Evolutionary conservation across 23 red algal genomes (phyloP), one percentile per base, ranked within the genome.

Genomic region (Rhodosorus marinus): DNA sequence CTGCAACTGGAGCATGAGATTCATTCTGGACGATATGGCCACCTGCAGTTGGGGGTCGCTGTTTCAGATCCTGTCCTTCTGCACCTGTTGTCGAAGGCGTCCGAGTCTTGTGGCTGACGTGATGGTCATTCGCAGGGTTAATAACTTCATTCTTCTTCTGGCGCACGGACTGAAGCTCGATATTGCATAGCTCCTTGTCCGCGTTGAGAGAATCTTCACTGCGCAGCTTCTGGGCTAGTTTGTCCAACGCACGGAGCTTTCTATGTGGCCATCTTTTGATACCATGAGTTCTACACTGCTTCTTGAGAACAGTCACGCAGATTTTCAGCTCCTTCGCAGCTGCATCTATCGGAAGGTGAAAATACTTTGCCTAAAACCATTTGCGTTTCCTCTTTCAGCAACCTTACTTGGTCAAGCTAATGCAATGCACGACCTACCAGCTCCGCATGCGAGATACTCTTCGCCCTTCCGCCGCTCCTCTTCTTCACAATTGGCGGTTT

Each of bases 301-400:
- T 88, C 35, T 88, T 88, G 26, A 88, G 46, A 20, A 74, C 81
- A 28, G 81, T 88, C 33, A 88, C 81, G 63, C 81, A 88, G 1
- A 74, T 67, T 23, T 72, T 66, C 6, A 88, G 67, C 52, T 67
- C 52, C 29, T 67, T 65, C 14, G 81, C 71, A 57, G 81, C 81
- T 47, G 30, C 54, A 31, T 70, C 74, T 34, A 88, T 88, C 8
- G 81, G 81, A 11, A 88, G 53, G 31, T 76, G 70, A 46, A 88
- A 88, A 64, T 40, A 50, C 0, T 29, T 35, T 25, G 35, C 51
- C 59, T 64, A 40, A 5, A 40, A 22, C 29, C 19, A 64, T n/a
- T n/a, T n/a, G n/a, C n/a, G n/a, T n/a, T n/a, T n/a, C n/a, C n/a
- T n/a, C n/a, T n/a, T n/a, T n/a, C n/a, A n/a, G n/a, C n/a, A n/a